Evolutionary conservation across 345 rosid genomes (phyloP), one percentile per base, ranked within the genome.

Genomic region (Acer campestre): DNA sequence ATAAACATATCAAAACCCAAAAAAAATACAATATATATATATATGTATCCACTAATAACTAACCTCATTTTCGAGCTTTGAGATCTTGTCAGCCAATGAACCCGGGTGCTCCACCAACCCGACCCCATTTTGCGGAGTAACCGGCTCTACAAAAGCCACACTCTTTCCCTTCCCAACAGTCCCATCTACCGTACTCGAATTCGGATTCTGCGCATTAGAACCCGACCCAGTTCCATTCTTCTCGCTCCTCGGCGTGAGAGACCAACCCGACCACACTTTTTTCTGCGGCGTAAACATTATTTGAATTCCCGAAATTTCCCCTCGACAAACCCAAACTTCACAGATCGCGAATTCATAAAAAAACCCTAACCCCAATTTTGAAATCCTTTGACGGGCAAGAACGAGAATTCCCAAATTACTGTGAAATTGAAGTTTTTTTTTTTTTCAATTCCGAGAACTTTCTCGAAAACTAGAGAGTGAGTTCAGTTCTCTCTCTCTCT

Each of bases 1-100:
- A 46, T 9, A 46, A 46, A 46, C 10, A 46, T 46, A 46, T 10
- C 10, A 42, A 42, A 42, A 42, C 46, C 46, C 46, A 42, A 42
- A 42, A 42, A 42, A 44, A 8, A 44, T 44, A 44, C 2, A 10
- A 9, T 10, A 46, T 46, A 29, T 29, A 29, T 29, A 29, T 29
- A 29, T 29, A 46, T 10, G 49, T 69, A 25, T 16, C 61, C 35
- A 77, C 42, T 55, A 11, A 23, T 4, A 10, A 81, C 82, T 10
- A 17, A 95, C 99, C 99, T 95, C 98, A 40, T 82, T 87, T 79
- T 95, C 97, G 29, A 95, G 98, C 85, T 81, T 86, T 9, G 90
- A 82, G 27, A 84, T 75, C 84, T 87, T 91, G 44, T 87, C 86
- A 6, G 77, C 71, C 86, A 84, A 73, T 35, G 74, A 84, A 31